These are phyloP conservation scores for Microbotryomycetes sp. DNA, from an alignment of 1,284 basidiomycete species.

Conservation along the genomic window DNA sequence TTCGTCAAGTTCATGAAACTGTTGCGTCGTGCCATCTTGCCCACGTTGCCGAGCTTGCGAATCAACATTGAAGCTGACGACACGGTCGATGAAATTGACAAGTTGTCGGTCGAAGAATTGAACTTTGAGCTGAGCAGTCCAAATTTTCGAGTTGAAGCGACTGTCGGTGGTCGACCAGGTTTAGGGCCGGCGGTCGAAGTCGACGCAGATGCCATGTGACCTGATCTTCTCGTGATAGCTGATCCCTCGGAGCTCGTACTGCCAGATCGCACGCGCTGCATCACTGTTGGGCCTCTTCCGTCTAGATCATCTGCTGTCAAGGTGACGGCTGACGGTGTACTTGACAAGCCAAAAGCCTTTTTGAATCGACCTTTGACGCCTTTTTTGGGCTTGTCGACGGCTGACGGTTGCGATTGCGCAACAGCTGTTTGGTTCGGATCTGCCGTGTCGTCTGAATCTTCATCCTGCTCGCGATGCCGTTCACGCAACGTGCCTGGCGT, in stretches of 20 bases:
- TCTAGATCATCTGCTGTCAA: slow-evolving; percentile 12
- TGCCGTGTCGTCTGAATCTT: slow-evolving; percentile 24
- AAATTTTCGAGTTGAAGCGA: slow-evolving; percentile 23
- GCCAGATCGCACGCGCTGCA: slow-evolving; percentile 1
- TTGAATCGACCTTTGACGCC: slow-evolving; percentile 24
- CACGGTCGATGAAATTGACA: slow-evolving; percentile 93
- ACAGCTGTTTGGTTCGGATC: slow-evolving; percentile 6
- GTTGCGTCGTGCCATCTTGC: slow-evolving; percentile 40
- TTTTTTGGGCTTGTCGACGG: slow-evolving; percentile 19
- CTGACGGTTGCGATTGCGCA: background rate
- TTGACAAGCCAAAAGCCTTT: slow-evolving; percentile 22
- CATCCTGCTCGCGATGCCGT: background rate
- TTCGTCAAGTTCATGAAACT: slow-evolving; percentile 28
- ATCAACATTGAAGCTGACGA: slow-evolving; percentile 95
- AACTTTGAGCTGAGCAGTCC: slow-evolving; percentile 77
- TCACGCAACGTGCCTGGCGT: slow-evolving; percentile 1
- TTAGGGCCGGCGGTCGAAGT: background rate
- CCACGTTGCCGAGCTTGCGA: slow-evolving; percentile 87
- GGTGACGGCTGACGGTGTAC: slow-evolving; percentile 1
- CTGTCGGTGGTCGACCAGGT: slow-evolving; percentile 7
- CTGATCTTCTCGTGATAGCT: background rate
- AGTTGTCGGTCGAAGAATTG: slow-evolving; percentile 94
- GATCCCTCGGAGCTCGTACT: slow-evolving; percentile 9
- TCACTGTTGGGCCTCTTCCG: slow-evolving; percentile 13
- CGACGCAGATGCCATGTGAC: background rate